phyloP scores from a whole-genome alignment of 352 stramenopile genomes.

The Phytophthora kernoviae region DNA sequence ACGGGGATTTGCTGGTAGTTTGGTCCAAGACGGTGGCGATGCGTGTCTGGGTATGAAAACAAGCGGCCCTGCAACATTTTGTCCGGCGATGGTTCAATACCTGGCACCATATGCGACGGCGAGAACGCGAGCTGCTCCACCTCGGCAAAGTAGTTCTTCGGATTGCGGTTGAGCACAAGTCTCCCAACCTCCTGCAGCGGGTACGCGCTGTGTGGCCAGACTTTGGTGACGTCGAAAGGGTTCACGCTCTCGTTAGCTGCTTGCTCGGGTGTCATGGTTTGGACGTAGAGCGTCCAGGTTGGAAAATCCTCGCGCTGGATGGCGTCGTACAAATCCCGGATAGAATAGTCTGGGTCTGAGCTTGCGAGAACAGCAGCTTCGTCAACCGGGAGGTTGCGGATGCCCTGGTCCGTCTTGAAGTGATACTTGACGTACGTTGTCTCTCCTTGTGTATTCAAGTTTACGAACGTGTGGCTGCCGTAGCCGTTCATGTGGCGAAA shows the following conservation, averaged over 20 bases:
- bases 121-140: constrained; percentile 90
- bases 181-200: constrained; percentile 76
- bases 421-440: constrained; percentile 90
- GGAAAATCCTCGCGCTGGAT: constrained; percentile 74
- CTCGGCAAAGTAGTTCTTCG: constrained; percentile 91
- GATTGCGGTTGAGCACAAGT: constrained; percentile 89
- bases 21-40: constrained; percentile 76
- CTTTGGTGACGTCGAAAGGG: constrained; percentile 91
- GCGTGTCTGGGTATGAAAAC: constrained; percentile 87
- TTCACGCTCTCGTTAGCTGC: constrained; percentile 61
- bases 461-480: constrained; percentile 89
- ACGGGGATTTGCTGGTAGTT: constrained; percentile 89
- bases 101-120: constrained; percentile 83
- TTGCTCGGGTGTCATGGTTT: constrained; percentile 85
- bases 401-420: constrained; percentile 86
- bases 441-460: constrained; percentile 68
- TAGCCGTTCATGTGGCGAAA: constrained; percentile 91
- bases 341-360: constrained; percentile 82
- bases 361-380: constrained; percentile 58
- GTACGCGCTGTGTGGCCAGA: constrained; percentile 84
- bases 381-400: constrained; percentile 76
- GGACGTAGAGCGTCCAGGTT: constrained; percentile 84
- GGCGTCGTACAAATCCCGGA: constrained; percentile 87
- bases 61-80: constrained; percentile 85
- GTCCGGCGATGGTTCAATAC: constrained; percentile 76